Evolutionary conservation across 2,329 filamentous ascomycete species (phyloP).

Genomic region (Phialophora expanda): DNA sequence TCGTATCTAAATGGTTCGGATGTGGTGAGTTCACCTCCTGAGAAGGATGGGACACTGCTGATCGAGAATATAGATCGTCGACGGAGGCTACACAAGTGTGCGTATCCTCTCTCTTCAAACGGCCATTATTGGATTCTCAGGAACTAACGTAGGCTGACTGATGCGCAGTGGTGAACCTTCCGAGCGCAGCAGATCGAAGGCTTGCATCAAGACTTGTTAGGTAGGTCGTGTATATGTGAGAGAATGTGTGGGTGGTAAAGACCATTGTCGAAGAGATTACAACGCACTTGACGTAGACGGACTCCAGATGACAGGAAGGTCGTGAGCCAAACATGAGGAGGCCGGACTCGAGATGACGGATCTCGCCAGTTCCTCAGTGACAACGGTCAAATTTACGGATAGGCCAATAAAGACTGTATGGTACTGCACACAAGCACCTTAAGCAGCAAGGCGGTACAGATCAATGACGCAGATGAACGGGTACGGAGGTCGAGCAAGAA

Average conservation of each 20-base stretch:
- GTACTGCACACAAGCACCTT: neutral
- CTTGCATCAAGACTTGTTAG: neutral
- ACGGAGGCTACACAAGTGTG: conserved; percentile 32
- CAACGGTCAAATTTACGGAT: neutral
- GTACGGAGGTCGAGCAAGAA: neutral
- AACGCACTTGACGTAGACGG: neutral
- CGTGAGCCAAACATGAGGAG: neutral
- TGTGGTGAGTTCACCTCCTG: conserved; percentile 24
- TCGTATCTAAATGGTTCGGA: conserved; percentile 30
- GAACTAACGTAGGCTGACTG: neutral
- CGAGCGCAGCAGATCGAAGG: neutral
- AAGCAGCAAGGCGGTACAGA: neutral
- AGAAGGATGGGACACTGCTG: neutral
- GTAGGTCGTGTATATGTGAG: neutral
- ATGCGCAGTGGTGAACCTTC: neutral
- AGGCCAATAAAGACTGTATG: neutral
- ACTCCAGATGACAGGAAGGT: neutral
- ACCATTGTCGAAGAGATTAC: neutral
- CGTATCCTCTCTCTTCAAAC: neutral
- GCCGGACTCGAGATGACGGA: neutral
- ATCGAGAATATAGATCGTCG: conserved; percentile 27
- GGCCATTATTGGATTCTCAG: neutral
- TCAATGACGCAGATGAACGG: neutral
- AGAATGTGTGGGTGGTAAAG: neutral
- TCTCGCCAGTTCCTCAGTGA: neutral